Evolutionary conservation across 805 yeast species (phyloP).

Genomic region (Saccharomycopsis fermentans): DNA sequence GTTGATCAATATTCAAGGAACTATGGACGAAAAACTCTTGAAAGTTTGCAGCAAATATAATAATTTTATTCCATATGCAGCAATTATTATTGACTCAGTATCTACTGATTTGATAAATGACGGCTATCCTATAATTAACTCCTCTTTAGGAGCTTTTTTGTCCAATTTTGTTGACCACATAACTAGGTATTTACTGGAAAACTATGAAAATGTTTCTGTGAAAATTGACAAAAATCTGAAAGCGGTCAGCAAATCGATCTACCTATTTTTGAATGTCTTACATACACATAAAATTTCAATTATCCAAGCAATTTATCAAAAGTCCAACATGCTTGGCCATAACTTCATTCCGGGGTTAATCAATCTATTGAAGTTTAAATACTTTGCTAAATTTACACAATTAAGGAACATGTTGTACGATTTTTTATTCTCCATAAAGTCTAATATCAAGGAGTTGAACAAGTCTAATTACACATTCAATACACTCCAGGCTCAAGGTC

Average conservation of each 20-base stretch:
- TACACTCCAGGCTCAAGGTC: slow-evolving; percentile 1
- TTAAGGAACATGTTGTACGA: slow-evolving; percentile 50
- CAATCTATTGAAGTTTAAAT: slow-evolving; percentile 33
- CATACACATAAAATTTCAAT: slow-evolving; percentile 46
- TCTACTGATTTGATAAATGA: slow-evolving; percentile 4
- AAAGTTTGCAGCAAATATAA: slow-evolving; percentile 6
- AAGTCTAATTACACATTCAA: slow-evolving; percentile 21
- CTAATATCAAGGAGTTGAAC: slow-evolving; percentile 23
- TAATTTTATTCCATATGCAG: slow-evolving; percentile 16
- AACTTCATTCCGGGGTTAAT: slow-evolving; percentile 39
- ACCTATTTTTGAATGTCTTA: slow-evolving; percentile 43
- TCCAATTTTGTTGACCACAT: slow-evolving; percentile 32
- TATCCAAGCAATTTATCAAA: slow-evolving; percentile 34
- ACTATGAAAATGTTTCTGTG: not conserved
- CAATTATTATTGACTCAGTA: slow-evolving; percentile 7
- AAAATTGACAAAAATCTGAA: slow-evolving; percentile 9
- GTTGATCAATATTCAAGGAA: not conserved
- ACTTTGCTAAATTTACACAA: slow-evolving; percentile 37
- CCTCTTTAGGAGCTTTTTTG: slow-evolving; percentile 32
- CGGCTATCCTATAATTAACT: slow-evolving; percentile 17
- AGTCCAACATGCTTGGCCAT: slow-evolving; percentile 32
- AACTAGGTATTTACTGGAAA: slow-evolving; percentile 13
- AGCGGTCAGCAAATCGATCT: slow-evolving; percentile 29
- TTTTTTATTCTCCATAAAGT: slow-evolving; percentile 43
- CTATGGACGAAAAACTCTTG: not conserved